A percentile compares a stretch with the other conserved stretches of the same genome.
Evolutionary conservation across 2,329 filamentous ascomycete species (phyloP).

Genomic region (Aspergillus sclerotialis): DNA sequence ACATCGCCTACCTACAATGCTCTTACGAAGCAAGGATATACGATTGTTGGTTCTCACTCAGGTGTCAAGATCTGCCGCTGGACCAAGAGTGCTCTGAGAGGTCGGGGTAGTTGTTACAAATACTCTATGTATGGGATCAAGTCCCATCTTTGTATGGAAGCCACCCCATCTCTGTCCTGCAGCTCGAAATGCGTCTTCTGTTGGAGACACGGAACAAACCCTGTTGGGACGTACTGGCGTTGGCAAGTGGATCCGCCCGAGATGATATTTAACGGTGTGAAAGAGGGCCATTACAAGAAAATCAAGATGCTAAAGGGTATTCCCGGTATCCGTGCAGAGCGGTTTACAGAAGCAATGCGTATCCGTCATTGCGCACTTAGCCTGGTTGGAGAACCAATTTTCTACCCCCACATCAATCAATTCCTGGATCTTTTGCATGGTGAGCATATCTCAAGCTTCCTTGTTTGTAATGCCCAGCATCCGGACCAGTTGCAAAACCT

Average conservation of each 20-base stretch:
- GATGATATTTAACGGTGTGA: constrained; percentile 82
- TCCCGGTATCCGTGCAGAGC: constrained; percentile 82
- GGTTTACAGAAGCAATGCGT: constrained; percentile 85
- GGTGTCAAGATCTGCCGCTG: constrained; percentile 97
- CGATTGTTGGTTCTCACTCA: constrained; percentile 89
- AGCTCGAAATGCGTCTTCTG: constrained; percentile 99
- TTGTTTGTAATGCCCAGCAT: constrained; percentile 96
- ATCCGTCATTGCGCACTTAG: constrained; percentile 90
- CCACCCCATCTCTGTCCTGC: constrained; percentile 89
- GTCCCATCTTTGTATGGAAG: constrained; percentile 97
- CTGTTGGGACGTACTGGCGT: constrained; percentile 91
- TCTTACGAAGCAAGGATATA: constrained; percentile 93
- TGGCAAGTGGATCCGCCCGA: constrained; percentile 92
- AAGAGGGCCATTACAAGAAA: constrained; percentile 88
- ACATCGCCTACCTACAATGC: constrained; percentile 81
- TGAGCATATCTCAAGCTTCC: constrained; percentile 84
- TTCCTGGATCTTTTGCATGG: constrained; percentile 75
- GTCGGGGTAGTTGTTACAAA: constrained; percentile 94
- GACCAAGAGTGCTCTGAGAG: constrained; percentile 94
- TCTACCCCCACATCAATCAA: constrained; percentile 95
- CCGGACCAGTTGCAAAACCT: constrained; percentile 80
- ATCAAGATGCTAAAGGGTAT: constrained; percentile 96
- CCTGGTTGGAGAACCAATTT: constrained; percentile 95
- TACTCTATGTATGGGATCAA: constrained; percentile 95
- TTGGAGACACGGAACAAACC: constrained; percentile 97